Evolutionary conservation across 1,284 basidiomycete species (phyloP), one percentile per base, ranked within the genome.

Genomic region (Melampsora larici-populina): DNA sequence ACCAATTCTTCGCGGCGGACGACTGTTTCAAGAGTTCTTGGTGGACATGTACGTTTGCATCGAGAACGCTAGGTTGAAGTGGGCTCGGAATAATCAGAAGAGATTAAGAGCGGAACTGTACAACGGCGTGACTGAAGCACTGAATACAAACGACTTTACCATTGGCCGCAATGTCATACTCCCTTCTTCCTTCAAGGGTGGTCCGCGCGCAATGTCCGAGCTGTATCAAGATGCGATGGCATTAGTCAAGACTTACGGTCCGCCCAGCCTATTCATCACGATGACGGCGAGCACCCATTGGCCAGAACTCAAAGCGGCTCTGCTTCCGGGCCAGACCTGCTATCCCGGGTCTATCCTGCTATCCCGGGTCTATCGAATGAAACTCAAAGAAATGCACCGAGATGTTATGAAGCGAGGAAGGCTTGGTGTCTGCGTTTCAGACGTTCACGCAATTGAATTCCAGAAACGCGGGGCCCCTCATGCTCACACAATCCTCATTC

Each of bases 391-490:
- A n/a, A 58, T 58, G 26, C 55, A 58, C 13, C 3, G 11, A 36
- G 36, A 36, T 36, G 36, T 36, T 4, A 36, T 36, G 5, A 36
- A 36, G 36, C 36, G 36, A 9, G 3, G 3, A 3, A 36, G 80
- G 36, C 84, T 87, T 80, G 86, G 86, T 0, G n/a, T 72, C 0
- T 63, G 80, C 2, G 82, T 82, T 26, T 86, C 84, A 0, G 71
- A 84, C 77, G 84, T 88, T 0, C 86, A 86, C 71, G 84, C 84
- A 0, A 86, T 87, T 78, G 86, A 88, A 79, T 88, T 86, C 69
- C 87, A 88, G 79, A 88, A 87, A 77, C 81, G 85, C 0, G 86
- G 87, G 0, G 83, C 87, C 0, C 86, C 86, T 2, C 87, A 88
- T 70, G 84, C 86, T 79, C 87, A 88, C 75, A 77, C 85, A 0